These are phyloP conservation scores for Aspergillus transmontanensis DNA, from an alignment of 2,329 filamentous ascomycete genomes.

Conservation along the genomic window DNA sequence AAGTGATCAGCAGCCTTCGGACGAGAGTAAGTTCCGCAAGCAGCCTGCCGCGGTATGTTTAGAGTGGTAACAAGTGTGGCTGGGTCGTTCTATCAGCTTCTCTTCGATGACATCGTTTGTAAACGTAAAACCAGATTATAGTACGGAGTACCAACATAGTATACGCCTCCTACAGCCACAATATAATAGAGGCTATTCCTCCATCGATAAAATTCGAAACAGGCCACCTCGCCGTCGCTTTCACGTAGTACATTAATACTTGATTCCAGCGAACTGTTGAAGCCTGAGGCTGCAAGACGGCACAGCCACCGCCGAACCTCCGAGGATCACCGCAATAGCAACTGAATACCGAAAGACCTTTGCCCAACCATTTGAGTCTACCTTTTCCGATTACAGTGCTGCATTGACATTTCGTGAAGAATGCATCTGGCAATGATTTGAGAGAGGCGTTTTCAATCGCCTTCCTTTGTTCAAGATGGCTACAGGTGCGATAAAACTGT, in stretches of 20 bases:
- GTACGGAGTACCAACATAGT: neutral
- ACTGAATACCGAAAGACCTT: neutral
- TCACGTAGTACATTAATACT: neutral
- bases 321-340: conserved; percentile 15
- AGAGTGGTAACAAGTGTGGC: conserved; percentile 4
- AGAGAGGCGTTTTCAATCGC: conserved; percentile 8
- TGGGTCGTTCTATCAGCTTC: conserved; percentile 5
- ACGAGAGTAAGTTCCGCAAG: neutral
- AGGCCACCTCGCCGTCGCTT: neutral
- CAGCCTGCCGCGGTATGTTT: neutral
- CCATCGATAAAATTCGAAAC: neutral
- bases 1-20: neutral
- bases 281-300: conserved; percentile 22
- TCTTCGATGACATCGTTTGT: conserved; percentile 2
- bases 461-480: conserved; percentile 21
- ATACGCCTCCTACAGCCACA: neutral
- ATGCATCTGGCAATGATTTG: conserved; percentile 17
- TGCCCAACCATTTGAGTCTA: neutral
- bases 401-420: neutral
- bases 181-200: neutral
- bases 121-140: neutral
- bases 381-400: neutral
- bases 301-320: conserved; percentile 22
- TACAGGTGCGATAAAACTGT: conserved; percentile 24
- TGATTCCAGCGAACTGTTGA: neutral